Evolutionary conservation across 306 rosid species (phyloP).

Genomic region (Gastrolobium bilobum): DNA sequence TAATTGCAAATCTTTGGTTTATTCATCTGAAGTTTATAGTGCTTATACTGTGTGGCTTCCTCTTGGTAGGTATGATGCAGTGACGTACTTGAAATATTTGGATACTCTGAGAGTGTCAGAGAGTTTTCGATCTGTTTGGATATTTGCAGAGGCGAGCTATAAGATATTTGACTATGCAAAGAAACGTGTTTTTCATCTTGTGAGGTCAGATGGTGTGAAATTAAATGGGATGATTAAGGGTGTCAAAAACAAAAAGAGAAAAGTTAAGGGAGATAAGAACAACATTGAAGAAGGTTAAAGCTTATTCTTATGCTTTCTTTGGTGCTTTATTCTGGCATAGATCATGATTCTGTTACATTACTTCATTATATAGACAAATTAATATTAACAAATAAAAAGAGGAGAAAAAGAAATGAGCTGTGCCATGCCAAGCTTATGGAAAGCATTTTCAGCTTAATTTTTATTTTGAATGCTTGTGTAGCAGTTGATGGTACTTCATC

Average conservation of each 20-base stretch:
- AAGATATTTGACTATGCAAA: constrained; percentile 92
- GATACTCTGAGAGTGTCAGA: constrained; percentile 93
- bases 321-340: constrained; percentile 13
- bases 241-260: constrained; percentile 70
- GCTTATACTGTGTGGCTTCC: constrained; percentile 46
- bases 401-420: constrained; percentile 23
- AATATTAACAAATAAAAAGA: neutral
- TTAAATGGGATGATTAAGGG: constrained; percentile 58
- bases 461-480: constrained; percentile 44
- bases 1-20: neutral
- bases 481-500: constrained; percentile 65
- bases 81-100: constrained; percentile 92
- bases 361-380: constrained; percentile 13
- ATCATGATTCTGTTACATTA: constrained; percentile 30
- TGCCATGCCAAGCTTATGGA: constrained; percentile 9
- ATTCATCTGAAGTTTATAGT: constrained; percentile 26
- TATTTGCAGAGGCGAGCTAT: constrained; percentile 97
- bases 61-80: constrained; percentile 85
- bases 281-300: constrained; percentile 66
- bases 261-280: constrained; percentile 62
- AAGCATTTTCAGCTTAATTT: neutral
- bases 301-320: constrained; percentile 21
- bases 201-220: constrained; percentile 68
- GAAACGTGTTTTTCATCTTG: constrained; percentile 89
- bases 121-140: constrained; percentile 94